Evolutionary conservation across 768 basidiomycete species (phyloP).

Genomic region (Epithele typhae): DNA sequence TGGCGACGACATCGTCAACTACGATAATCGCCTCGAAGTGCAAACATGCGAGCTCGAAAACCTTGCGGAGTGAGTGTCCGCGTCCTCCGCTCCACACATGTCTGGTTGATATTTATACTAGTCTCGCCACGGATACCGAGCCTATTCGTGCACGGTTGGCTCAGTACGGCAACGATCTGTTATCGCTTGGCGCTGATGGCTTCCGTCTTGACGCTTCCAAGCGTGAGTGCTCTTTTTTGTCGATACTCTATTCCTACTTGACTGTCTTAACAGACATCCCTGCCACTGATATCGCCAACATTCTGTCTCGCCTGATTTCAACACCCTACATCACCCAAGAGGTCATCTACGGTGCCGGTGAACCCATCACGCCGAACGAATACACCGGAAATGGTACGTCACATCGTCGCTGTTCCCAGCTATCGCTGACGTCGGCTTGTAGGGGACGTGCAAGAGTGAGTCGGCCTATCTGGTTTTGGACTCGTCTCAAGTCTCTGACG

Average conservation of each 20-base stretch:
- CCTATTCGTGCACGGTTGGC: conserved; percentile 55
- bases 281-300: conserved; percentile 49
- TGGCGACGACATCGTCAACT: conserved; percentile 53
- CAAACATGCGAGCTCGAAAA: conserved; percentile 34
- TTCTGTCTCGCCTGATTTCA: conserved; percentile 37
- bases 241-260: background rate
- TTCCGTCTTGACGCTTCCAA: conserved; percentile 66
- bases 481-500: background rate
- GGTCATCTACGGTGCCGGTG: conserved; percentile 41
- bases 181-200: conserved; percentile 60
- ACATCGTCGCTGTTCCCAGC: no score
- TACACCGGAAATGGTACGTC: conserved; percentile 30
- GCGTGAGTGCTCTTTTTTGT: conserved; percentile 32
- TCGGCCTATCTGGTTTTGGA: background rate
- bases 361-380: conserved; percentile 51
- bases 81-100: no score
- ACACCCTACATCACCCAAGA: conserved; percentile 65
- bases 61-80: conserved; percentile 35
- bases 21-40: conserved; percentile 47
- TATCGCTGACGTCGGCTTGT: background rate
- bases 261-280: conserved; percentile 57
- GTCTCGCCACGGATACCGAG: conserved; percentile 59
- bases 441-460: conserved; percentile 64
- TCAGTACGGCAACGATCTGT: conserved; percentile 52
- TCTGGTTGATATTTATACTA: conserved; percentile 15